Evolutionary conservation across 2,329 filamentous ascomycete species (phyloP).

Genomic region (Stachybotrys chartarum): DNA sequence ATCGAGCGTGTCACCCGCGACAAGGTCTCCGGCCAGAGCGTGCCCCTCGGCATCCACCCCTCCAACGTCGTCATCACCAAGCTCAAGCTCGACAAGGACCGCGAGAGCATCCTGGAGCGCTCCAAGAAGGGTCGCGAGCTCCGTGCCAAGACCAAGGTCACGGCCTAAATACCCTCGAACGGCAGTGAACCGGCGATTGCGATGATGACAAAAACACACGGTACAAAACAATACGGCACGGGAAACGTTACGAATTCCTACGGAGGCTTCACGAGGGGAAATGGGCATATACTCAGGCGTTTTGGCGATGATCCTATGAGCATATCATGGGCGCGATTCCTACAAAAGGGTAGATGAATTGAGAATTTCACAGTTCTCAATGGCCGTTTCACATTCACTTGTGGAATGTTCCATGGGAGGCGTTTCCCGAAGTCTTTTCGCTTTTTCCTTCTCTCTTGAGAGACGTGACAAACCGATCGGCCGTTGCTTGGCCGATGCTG

Average conservation of each 20-base stretch:
- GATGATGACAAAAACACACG: constrained; percentile 9
- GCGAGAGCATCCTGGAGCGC: constrained; percentile 80
- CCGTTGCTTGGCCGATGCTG: too few relatives aligned
- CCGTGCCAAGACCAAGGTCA: constrained; percentile 63
- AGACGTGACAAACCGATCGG: constrained; percentile 5
- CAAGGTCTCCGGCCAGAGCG: constrained; percentile 94
- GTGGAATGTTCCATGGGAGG: constrained; percentile 74
- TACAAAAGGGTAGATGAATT: constrained; percentile 33
- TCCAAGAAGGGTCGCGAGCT: constrained; percentile 75
- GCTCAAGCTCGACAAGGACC: constrained; percentile 96
- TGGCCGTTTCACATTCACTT: constrained; percentile 61
- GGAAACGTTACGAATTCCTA: constrained; percentile 9
- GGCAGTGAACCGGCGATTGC: constrained; percentile 1
- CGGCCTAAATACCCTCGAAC: constrained; percentile 33
- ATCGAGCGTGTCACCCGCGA: constrained; percentile 94
- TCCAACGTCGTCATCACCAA: constrained; percentile 98
- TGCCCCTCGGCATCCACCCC: constrained; percentile 89
- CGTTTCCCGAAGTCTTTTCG: constrained; percentile 56
- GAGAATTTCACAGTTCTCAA: constrained; percentile 47
- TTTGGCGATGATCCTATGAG: constrained; percentile 20
- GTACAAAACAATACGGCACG: constrained; percentile 9
- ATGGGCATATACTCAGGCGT: constrained; percentile 33
- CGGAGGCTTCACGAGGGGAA: constrained; percentile 15
- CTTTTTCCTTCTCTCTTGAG: constrained; percentile 15
- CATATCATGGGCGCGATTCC: constrained; percentile 19